Evolutionary conservation across 2,329 filamentous ascomycete genomes (phyloP), one percentile per base, ranked within the genome.

Genomic region (Cladosporium phlei): DNA sequence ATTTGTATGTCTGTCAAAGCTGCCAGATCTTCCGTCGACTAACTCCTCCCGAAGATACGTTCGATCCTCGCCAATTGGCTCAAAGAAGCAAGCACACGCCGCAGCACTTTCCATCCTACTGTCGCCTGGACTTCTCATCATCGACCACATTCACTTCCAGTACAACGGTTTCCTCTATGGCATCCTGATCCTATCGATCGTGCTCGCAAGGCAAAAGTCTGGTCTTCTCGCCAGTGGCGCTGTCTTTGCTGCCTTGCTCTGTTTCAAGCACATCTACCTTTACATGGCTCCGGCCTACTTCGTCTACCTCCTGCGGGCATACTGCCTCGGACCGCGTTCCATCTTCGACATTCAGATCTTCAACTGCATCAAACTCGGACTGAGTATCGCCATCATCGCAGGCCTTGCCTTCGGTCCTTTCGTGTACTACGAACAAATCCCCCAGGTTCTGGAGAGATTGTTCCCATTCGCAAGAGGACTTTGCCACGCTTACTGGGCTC

Each of bases 161-260:
- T 98, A 98, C 73, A 98, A 98, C 71, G 91, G 93, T 30, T 89
- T 90, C 69, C 81, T 98, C 69, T 98, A 97, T 65, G 93, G 93
- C 28, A 73, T 97, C 33, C 74, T 98, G 40, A 79, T 97, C 28
- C 75, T 91, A 45, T 97, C 93, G 2, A 76, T 98, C 38, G 85
- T 94, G 2, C 71, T 94, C 49, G 88, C 89, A 5, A 82, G 88
- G 40, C 80, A 83, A 57, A 80, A 79, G 60, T 84, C 84, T 9
- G 86, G 86, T 0, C 73, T 93, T 25, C 76, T 97, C 10, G 72
- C 75, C 35, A 93, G 89, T 57, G 93, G 89, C 0, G 71, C 95
- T 2, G 68, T 89, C 5, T 98, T 97, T 66, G 90, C 91, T 2
- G 76, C 78, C 1, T 72, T 98, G 38, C 70, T 98, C 44, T 97